A percentile compares a stretch with the other conserved stretches of the same genome.
Conservation (phyloP, 2,329 filamentous ascomycete species). For the Diaporthe sp. region DNA sequence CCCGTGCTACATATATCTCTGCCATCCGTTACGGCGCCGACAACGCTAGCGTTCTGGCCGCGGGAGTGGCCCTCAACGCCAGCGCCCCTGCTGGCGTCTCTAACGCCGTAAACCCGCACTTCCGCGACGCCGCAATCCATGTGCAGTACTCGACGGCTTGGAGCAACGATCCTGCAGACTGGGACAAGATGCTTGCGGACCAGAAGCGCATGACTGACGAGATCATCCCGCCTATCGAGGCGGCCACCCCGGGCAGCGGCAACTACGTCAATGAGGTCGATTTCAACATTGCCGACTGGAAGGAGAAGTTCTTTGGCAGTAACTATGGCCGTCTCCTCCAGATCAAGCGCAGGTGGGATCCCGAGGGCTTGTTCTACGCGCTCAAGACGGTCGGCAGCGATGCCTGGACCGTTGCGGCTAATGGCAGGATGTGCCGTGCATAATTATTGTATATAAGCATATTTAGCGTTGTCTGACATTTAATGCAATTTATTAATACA, state of each 20-base stretch:
- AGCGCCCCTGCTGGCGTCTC: conserved; percentile 50
- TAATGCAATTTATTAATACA: background rate
- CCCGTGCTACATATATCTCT: conserved; percentile 8
- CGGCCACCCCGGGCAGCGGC: conserved; percentile 43
- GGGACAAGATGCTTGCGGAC: conserved; percentile 45
- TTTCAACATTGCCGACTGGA: conserved; percentile 50
- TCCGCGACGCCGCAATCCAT: conserved; percentile 53
- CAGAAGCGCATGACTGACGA: conserved; percentile 51
- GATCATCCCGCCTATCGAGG: conserved; percentile 49
- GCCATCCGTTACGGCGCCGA: conserved; percentile 47
- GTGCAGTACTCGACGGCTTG: conserved; percentile 50
- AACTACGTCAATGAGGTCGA: conserved; percentile 53
- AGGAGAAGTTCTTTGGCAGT: conserved; percentile 50
- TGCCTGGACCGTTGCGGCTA: conserved; percentile 57
- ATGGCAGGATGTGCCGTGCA: conserved; percentile 49
- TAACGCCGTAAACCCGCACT: conserved; percentile 56
- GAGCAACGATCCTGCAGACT: conserved; percentile 44
- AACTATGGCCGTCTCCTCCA: conserved; percentile 48
- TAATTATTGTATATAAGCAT: background rate
- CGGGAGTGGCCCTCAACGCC: conserved; percentile 50
- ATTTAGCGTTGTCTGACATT: background rate
- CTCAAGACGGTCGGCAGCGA: conserved; percentile 50
- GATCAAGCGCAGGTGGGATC: conserved; percentile 52
- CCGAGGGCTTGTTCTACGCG: conserved; percentile 49
- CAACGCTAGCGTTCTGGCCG: conserved; percentile 49